Percentiles rank a stretch among this genome's conserved stretches.
phyloP scores from a whole-genome alignment of 177 flowering plant genomes.

The Tripterygium wilfordii region DNA sequence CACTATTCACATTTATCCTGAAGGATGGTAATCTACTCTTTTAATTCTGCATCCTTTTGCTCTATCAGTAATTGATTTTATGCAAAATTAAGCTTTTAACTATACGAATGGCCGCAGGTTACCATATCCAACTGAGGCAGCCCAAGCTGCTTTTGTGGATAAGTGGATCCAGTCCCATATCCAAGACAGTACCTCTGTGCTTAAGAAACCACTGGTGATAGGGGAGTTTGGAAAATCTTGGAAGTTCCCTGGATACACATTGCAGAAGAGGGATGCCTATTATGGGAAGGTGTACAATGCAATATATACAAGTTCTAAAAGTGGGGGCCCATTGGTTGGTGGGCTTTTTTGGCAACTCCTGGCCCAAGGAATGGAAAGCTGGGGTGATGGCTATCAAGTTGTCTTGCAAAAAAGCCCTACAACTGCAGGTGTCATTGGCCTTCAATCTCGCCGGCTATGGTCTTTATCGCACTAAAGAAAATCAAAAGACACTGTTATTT shows the following conservation, averaged over 20 bases:
- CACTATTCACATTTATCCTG: conserved; percentile 59
- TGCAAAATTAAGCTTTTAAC: neutral
- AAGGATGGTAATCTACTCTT: conserved; percentile 54
- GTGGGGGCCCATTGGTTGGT: conserved; percentile 15
- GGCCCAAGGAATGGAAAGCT: conserved; percentile 13
- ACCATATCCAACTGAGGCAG: conserved; percentile 10
- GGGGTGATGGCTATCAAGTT: conserved; percentile 23
- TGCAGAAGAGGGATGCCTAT: conserved; percentile 16
- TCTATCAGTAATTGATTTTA: neutral
- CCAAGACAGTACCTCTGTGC: conserved; percentile 12
- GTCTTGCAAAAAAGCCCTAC: conserved; percentile 23
- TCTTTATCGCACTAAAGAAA: too few relatives aligned
- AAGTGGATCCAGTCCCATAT: conserved; percentile 21
- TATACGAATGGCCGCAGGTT: conserved; percentile 17
- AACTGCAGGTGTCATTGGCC: conserved; percentile 20
- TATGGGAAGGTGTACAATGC: conserved; percentile 14
- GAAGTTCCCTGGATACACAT: conserved; percentile 16
- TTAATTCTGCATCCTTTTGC: too few relatives aligned
- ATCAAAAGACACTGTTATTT: too few relatives aligned
- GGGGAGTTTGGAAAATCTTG: conserved; percentile 28
- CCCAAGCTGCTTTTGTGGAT: conserved; percentile 18
- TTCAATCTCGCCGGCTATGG: conserved; percentile 22
- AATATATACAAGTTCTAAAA: conserved; percentile 14
- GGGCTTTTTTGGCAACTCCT: conserved; percentile 30
- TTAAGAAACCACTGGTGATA: conserved; percentile 21